A percentile compares a stretch with the other conserved stretches of the same genome.
Conservation (phyloP, 495 filamentous ascomycete genomes). For the Penicillium subrubescens region DNA sequence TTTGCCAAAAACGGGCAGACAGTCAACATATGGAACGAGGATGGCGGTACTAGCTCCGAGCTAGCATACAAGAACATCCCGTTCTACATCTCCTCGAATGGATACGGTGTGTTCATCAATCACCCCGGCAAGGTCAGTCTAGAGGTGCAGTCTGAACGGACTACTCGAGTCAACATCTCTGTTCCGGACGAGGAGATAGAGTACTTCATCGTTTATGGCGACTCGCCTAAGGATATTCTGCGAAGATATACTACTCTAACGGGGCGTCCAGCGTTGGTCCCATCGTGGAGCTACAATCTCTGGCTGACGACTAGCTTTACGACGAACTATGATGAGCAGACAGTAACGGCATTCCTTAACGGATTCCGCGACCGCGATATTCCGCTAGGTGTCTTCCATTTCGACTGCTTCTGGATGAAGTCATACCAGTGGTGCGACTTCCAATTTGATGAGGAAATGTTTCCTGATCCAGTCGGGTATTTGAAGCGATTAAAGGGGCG, state of each 20-base stretch:
- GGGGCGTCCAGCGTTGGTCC: conserved; percentile 59
- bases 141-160: conserved; percentile 69
- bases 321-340: conserved; percentile 68
- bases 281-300: conserved; percentile 71
- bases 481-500: conserved; percentile 61
- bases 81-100: conserved; percentile 67
- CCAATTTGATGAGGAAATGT: conserved; percentile 66
- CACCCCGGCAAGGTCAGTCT: conserved; percentile 60
- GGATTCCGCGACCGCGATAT: conserved; percentile 67
- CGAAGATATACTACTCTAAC: conserved; percentile 63
- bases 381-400: conserved; percentile 71
- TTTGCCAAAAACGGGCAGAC: conserved; percentile 71
- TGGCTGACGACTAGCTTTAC: conserved; percentile 75
- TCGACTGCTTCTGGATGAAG: conserved; percentile 68
- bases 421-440: conserved; percentile 77
- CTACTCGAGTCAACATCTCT: conserved; percentile 63
- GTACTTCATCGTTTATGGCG: conserved; percentile 67
- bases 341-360: conserved; percentile 66
- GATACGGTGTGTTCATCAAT: conserved; percentile 74
- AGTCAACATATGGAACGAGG: conserved; percentile 70
- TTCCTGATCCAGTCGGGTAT: conserved; percentile 66
- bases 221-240: conserved; percentile 67
- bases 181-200: conserved; percentile 61
- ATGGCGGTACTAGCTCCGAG: conserved; percentile 72
- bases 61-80: conserved; percentile 75